These are phyloP conservation scores for Suillus sp. DNA, from an alignment of 768 basidiomycete genomes.

Conservation along the genomic window DNA sequence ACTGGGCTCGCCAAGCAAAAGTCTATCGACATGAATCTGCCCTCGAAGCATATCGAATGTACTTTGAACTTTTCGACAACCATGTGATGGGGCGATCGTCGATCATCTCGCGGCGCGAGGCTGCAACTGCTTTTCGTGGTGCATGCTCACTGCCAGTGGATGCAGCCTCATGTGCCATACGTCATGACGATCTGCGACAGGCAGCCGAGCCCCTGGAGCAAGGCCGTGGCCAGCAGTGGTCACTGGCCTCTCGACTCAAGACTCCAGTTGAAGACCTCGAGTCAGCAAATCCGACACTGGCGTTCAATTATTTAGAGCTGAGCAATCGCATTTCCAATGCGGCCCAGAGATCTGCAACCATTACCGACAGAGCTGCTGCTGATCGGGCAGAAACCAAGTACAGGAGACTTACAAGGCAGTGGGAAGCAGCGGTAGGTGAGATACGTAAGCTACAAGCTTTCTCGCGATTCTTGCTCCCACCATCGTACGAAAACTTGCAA, in stretches of 20 bases:
- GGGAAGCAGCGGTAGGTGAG: not conserved
- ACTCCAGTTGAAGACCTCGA: conserved; percentile 15
- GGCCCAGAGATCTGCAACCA: not conserved
- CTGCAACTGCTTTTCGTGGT: not conserved
- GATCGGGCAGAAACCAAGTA: not conserved
- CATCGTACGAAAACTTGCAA: not conserved
- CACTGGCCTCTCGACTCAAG: conserved; percentile 26
- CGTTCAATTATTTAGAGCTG: not conserved
- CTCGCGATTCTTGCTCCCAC: not conserved
- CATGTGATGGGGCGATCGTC: not conserved
- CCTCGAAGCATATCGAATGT: no score
- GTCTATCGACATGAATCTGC: no score
- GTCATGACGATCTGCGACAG: not conserved
- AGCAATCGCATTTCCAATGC: not conserved
- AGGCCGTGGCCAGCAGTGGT: conserved; percentile 25
- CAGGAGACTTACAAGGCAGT: not conserved
- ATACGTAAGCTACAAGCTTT: not conserved
- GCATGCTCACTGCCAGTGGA: not conserved
- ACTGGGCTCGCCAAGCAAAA: no score
- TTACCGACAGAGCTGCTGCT: not conserved
- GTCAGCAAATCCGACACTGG: not conserved
- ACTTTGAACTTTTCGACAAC: not conserved
- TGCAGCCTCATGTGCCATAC: conserved; percentile 19
- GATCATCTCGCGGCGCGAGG: not conserved
- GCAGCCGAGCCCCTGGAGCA: conserved; percentile 32